Conservation (phyloP, 805 yeast species). For the Ogataea allantospora region DNA sequence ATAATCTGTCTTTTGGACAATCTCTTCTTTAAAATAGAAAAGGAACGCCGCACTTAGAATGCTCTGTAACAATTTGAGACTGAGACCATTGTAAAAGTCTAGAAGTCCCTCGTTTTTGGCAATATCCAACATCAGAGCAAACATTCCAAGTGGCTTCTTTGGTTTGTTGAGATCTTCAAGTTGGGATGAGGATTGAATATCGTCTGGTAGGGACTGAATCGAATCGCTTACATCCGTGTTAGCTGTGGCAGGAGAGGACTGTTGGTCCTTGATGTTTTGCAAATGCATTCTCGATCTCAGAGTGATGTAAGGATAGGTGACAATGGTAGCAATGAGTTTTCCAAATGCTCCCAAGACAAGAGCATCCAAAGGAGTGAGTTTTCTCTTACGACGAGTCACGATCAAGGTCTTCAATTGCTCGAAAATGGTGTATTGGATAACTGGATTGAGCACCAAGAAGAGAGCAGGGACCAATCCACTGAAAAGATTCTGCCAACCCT, state of each 20-base stretch:
- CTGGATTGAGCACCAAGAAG: slow-evolving; percentile 81
- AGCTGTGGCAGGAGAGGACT: slow-evolving; percentile 12
- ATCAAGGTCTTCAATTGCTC: slow-evolving; percentile 78
- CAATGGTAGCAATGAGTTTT: slow-evolving; percentile 81
- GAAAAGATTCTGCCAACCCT: slow-evolving; percentile 71
- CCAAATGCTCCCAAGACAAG: slow-evolving; percentile 87
- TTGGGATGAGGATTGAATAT: slow-evolving; percentile 19
- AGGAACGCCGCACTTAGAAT: slow-evolving; percentile 87
- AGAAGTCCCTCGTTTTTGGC: slow-evolving; percentile 67
- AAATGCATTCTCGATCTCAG: slow-evolving; percentile 86
- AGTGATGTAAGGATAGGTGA: slow-evolving; percentile 90
- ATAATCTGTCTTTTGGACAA: slow-evolving; percentile 57
- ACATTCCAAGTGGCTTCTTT: slow-evolving; percentile 34
- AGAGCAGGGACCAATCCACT: slow-evolving; percentile 88
- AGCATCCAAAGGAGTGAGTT: slow-evolving; percentile 72
- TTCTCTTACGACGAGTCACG: slow-evolving; percentile 48
- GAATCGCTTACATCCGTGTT: slow-evolving; percentile 17
- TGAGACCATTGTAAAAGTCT: slow-evolving; percentile 79
- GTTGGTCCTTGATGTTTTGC: slow-evolving; percentile 34
- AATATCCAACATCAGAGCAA: slow-evolving; percentile 55
- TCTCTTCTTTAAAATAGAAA: slow-evolving; percentile 87
- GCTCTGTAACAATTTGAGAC: slow-evolving; percentile 77
- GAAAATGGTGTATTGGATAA: slow-evolving; percentile 86
- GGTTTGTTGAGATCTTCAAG: slow-evolving; percentile 25
- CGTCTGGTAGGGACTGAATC: slow-evolving; percentile 25